A percentile compares a stretch with the other conserved stretches of the same genome.
Evolutionary conservation across 495 filamentous ascomycete genomes (phyloP).

Genomic region (Penicillium pulvis): DNA sequence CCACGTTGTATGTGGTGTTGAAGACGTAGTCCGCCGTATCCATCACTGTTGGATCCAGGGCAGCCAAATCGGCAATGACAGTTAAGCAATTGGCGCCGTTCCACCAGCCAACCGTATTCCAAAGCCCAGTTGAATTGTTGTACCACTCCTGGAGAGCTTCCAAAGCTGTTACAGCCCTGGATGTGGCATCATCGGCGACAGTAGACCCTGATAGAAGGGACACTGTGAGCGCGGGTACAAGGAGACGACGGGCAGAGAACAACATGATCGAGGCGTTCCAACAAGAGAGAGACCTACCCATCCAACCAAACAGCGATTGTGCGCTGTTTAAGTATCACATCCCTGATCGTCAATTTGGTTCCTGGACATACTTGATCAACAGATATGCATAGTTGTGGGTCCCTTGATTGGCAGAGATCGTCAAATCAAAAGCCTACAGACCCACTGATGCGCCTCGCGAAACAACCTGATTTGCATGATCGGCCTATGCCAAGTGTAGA

Average conservation of each 20-base stretch:
- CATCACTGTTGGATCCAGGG: conserved; percentile 38
- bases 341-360: conserved; percentile 6
- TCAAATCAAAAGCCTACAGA: conserved; percentile 6
- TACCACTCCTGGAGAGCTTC: conserved; percentile 65
- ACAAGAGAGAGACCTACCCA: conserved; percentile 3
- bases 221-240: conserved; percentile 13
- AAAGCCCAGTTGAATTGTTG: conserved; percentile 60
- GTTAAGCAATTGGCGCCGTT: conserved; percentile 72
- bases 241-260: conserved; percentile 10
- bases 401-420: conserved; percentile 23
- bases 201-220: conserved; percentile 10
- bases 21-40: conserved; percentile 41
- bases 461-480: conserved; percentile 30
- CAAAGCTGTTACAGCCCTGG: conserved; percentile 48
- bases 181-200: conserved; percentile 20
- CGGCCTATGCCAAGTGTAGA: conserved; percentile 7
- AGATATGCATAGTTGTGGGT: conserved; percentile 21
- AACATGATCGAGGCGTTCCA: conserved; percentile 17
- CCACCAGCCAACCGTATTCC: conserved; percentile 74
- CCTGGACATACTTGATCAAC: conserved; percentile 19
- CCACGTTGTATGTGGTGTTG: conserved; percentile 41
- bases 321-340: conserved; percentile 19
- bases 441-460: conserved; percentile 16
- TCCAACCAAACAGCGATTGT: background rate
- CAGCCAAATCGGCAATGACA: conserved; percentile 61